Percentiles rank a stretch among this genome's conserved stretches.
Conservation (phyloP, 768 basidiomycete species). For the Vishniacozyma victoriae region DNA sequence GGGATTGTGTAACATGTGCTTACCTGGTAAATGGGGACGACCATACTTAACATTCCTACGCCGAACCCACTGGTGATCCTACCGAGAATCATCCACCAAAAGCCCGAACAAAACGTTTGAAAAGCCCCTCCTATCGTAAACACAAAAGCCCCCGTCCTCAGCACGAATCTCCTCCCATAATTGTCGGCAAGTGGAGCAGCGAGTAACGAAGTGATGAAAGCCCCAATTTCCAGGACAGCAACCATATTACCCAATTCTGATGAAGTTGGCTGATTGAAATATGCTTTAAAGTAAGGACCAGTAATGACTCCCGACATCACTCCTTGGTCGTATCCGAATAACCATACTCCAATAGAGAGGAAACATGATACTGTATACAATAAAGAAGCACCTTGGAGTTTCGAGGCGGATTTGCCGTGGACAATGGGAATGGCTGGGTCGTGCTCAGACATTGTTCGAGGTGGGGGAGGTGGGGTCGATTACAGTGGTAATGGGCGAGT, state of each 20-base stretch:
- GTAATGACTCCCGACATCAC: conserved; percentile 61
- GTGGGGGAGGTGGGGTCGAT: too few species aligned
- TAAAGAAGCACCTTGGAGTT: conserved; percentile 36
- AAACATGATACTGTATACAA: conserved; percentile 44
- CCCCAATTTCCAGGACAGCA: conserved; percentile 87
- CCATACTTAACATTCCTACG: conserved; percentile 80
- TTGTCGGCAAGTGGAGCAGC: conserved; percentile 83
- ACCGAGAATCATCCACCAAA: conserved; percentile 73
- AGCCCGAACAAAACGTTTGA: conserved; percentile 73
- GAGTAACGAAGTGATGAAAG: conserved; percentile 80
- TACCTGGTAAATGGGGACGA: conserved; percentile 39
- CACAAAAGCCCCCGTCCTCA: conserved; percentile 72
- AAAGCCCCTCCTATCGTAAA: conserved; percentile 82
- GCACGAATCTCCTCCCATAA: conserved; percentile 75
- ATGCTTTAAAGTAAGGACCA: conserved; percentile 42
- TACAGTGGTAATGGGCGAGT: too few species aligned
- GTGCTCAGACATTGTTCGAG: too few species aligned
- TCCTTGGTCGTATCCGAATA: conserved; percentile 43
- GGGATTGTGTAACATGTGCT: neutral
- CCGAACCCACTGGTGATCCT: conserved; percentile 79
- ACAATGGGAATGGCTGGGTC: conserved; percentile 34
- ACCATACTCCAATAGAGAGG: conserved; percentile 45
- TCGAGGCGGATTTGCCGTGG: conserved; percentile 30
- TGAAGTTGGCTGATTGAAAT: conserved; percentile 64
- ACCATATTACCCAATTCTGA: conserved; percentile 87